phyloP scores from a whole-genome alignment of 169 alveolate genomes.

The Neospora caninum region DNA sequence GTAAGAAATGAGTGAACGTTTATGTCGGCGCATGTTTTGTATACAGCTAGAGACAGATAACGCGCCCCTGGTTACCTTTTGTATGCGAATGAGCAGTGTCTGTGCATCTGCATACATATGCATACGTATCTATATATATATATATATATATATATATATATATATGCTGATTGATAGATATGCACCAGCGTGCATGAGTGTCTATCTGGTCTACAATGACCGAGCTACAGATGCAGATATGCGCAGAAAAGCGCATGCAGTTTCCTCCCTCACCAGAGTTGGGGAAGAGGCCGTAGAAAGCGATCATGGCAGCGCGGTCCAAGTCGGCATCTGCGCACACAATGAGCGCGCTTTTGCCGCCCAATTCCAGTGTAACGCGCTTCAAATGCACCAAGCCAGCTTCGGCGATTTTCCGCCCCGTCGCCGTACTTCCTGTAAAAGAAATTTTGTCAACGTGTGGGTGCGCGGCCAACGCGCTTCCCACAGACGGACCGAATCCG shows the following conservation, averaged over 20 bases:
- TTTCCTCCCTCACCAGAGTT: conserved; percentile 65
- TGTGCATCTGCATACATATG: no score
- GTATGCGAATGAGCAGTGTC: no score
- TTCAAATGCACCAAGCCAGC: conserved; percentile 76
- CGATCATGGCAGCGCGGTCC: conserved; percentile 82
- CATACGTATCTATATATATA: neutral
- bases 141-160: neutral
- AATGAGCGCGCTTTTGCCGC: conserved; percentile 89
- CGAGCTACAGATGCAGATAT: neutral
- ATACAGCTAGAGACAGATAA: no score
- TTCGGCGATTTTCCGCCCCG: conserved; percentile 77
- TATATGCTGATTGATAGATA: no score
- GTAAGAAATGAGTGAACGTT: no score
- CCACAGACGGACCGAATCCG: conserved; percentile 85
- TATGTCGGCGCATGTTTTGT: no score
- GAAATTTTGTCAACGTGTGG: conserved; percentile 81
- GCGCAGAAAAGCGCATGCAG: neutral
- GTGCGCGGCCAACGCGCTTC: conserved; percentile 77
- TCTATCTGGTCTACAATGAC: no score
- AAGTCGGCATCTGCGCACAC: conserved; percentile 85
- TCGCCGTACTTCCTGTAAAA: conserved; percentile 88
- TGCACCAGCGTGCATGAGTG: no score
- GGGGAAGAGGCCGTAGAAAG: conserved; percentile 79
- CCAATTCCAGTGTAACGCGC: conserved; percentile 86
- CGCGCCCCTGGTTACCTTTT: no score